Conservation (phyloP, 805 yeast species). For the Danielozyma ontarioensis region DNA sequence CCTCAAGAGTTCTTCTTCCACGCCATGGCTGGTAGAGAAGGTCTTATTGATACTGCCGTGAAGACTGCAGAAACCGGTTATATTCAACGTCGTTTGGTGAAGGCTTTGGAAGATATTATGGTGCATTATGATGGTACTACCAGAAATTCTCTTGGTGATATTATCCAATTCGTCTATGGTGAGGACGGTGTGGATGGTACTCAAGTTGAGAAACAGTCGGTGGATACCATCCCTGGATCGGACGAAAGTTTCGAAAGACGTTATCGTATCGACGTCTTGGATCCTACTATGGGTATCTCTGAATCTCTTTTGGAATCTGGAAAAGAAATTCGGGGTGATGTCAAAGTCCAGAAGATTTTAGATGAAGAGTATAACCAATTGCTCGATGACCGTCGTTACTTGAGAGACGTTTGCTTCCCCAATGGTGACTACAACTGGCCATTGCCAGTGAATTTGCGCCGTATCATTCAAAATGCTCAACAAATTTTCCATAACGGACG, state of each 20-base stretch:
- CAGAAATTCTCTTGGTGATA: constrained; percentile 94
- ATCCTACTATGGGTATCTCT: constrained; percentile 52
- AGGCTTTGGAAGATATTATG: constrained; percentile 95
- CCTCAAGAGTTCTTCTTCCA: constrained; percentile 99
- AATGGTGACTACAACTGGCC: constrained; percentile 98
- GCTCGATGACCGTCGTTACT: constrained; percentile 65
- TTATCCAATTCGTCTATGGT: constrained; percentile 94
- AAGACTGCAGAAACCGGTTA: constrained; percentile 99
- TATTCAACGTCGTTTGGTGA: constrained; percentile 95
- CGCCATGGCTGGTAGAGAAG: constrained; percentile 99
- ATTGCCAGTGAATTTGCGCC: constrained; percentile 92
- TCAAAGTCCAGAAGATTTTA: constrained; percentile 70
- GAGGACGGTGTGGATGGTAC: constrained; percentile 99
- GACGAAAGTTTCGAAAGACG: constrained; percentile 76
- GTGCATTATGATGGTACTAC: constrained; percentile 98
- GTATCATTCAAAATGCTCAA: constrained; percentile 95
- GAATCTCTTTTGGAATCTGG: constrained; percentile 84
- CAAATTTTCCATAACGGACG: constrained; percentile 94
- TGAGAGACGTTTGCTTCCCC: constrained; percentile 77
- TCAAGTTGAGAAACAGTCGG: constrained; percentile 92
- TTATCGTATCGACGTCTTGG: constrained; percentile 83
- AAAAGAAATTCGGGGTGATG: constrained; percentile 84
- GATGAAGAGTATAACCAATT: constrained; percentile 85
- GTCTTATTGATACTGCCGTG: constrained; percentile 98
- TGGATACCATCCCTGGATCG: constrained; percentile 94